Percentiles rank a stretch among this genome's conserved stretches.
phyloP scores from a whole-genome alignment of 2,329 filamentous ascomycete species.

The Colletotrichum sidae region DNA sequence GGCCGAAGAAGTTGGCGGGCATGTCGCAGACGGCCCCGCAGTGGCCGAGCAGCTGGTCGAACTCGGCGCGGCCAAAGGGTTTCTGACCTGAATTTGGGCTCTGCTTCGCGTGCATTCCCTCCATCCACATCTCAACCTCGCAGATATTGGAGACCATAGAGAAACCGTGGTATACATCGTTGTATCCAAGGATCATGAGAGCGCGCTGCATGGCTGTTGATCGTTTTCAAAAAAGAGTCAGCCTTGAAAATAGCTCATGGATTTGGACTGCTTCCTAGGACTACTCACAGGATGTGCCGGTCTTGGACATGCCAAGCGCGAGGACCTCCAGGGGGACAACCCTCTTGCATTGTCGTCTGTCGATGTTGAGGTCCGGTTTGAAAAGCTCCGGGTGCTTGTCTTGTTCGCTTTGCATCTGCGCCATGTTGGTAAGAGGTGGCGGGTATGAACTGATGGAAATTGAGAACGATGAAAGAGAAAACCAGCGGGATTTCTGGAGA shows the following conservation, averaged over 20 bases:
- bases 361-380: slow-evolving; percentile 35
- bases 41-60: slow-evolving; percentile 38
- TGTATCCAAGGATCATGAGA: slow-evolving; percentile 46
- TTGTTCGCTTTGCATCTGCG: slow-evolving; percentile 37
- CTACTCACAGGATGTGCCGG: slow-evolving; percentile 38
- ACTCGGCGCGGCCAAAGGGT: slow-evolving; percentile 36
- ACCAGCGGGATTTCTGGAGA: too few relatives aligned
- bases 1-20: slow-evolving; percentile 49
- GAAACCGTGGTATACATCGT: slow-evolving; percentile 47
- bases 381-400: slow-evolving; percentile 39
- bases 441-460: neutral
- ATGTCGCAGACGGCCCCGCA: slow-evolving; percentile 52
- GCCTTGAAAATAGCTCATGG: neutral
- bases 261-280: too few relatives aligned
- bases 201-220: slow-evolving; percentile 40
- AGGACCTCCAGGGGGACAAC: slow-evolving; percentile 37
- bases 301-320: slow-evolving; percentile 36
- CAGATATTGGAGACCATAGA: slow-evolving; percentile 35
- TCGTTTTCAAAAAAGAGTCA: neutral
- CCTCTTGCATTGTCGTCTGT: slow-evolving; percentile 32
- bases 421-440: neutral
- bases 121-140: slow-evolving; percentile 23
- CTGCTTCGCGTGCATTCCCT: slow-evolving; percentile 41
- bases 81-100: slow-evolving; percentile 39
- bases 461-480: too few relatives aligned